Evolutionary conservation across 257 asterid species (phyloP).

Genomic region (Solanum tarapatanum): DNA sequence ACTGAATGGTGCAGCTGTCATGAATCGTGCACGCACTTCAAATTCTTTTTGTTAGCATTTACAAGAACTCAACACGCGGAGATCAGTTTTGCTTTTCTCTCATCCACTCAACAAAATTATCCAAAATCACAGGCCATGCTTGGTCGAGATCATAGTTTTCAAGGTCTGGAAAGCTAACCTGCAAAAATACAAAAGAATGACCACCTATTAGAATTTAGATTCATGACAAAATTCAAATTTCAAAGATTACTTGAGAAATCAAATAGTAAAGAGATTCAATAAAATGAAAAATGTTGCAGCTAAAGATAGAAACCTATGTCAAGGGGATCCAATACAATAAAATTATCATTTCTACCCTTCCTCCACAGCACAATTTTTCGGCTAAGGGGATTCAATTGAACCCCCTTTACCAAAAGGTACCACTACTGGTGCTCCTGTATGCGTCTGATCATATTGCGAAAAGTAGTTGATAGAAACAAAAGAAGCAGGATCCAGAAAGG

Average conservation of each 20-base stretch:
- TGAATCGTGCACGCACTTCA: background rate
- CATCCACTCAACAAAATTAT: slow-evolving; percentile 33
- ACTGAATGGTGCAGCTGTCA: background rate
- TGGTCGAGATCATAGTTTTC: slow-evolving; percentile 18
- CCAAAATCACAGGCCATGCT: slow-evolving; percentile 38
- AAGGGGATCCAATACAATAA: background rate
- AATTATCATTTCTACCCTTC: background rate
- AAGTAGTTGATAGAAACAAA: background rate
- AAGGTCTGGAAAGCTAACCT: slow-evolving; percentile 30
- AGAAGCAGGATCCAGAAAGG: background rate
- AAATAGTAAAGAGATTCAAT: background rate
- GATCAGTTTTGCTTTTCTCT: slow-evolving; percentile 9
- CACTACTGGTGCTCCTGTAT: background rate
- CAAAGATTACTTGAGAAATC: background rate
- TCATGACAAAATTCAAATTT: background rate
- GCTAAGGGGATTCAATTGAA: background rate
- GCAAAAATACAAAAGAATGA: background rate
- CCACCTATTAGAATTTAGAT: background rate
- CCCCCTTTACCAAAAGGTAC: background rate
- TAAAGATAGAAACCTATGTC: background rate
- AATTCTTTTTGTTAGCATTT: background rate
- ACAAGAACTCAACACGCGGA: background rate
- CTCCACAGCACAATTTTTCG: background rate
- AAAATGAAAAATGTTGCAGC: background rate
- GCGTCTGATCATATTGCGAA: background rate